Conservation (phyloP, 2,329 filamentous ascomycete genomes). For the Penicillium thymicola region DNA sequence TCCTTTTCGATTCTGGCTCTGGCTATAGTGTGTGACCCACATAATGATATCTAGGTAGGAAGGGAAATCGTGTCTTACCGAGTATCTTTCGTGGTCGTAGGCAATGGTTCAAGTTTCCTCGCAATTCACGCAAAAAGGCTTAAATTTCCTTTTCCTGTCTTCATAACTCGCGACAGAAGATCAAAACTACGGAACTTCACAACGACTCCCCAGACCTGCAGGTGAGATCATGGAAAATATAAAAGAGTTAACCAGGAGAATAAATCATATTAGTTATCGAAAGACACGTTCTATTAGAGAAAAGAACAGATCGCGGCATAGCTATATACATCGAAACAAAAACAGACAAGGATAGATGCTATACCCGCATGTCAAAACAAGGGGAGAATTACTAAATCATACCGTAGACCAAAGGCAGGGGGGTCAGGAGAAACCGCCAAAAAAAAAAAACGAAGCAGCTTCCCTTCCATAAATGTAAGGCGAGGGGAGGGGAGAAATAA, state of each 20-base stretch:
- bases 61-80: too few species aligned
- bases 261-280: conserved; percentile 17
- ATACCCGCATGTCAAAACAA: conserved; percentile 14
- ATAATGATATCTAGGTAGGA: too few species aligned
- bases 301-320: conserved; percentile 14
- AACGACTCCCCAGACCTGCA: not conserved
- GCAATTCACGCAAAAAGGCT: too few species aligned
- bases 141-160: too few species aligned
- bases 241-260: conserved; percentile 9
- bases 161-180: too few species aligned
- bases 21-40: too few species aligned
- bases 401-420: conserved; percentile 12
- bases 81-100: too few species aligned
- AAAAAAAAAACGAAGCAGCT: not conserved
- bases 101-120: too few species aligned
- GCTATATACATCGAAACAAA: conserved; percentile 25
- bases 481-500: not conserved
- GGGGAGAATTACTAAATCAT: conserved; percentile 24
- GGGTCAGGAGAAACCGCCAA: not conserved
- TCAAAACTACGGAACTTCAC: too few species aligned
- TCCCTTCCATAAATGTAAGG: conserved; percentile 6
- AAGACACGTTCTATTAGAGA: conserved; percentile 22
- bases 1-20: too few species aligned
- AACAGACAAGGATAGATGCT: conserved; percentile 13
- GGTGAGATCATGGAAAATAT: not conserved